Percentiles rank a stretch among this genome's conserved stretches.
Evolutionary conservation across 371 early-diverging fungal species (phyloP).

Genomic region (Actinomortierella wolfii): DNA sequence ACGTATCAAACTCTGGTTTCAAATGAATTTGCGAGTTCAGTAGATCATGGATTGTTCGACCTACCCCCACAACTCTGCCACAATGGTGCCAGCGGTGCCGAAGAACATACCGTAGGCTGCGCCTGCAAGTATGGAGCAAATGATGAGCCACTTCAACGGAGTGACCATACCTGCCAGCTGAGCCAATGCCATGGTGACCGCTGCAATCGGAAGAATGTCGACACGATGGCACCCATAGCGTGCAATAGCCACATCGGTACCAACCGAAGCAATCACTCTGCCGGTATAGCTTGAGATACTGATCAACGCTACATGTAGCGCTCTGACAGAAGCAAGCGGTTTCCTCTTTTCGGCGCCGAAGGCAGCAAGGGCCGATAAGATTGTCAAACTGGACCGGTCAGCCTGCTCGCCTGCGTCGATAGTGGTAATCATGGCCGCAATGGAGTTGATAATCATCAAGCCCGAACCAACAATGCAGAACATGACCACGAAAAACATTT

Average conservation of each 20-base stretch:
- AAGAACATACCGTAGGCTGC: constrained; percentile 40
- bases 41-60: too few relatives aligned
- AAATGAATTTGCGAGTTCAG: too few relatives aligned
- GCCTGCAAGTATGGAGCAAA: constrained; percentile 30
- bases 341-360: not conserved
- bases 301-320: constrained; percentile 27
- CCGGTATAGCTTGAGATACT: constrained; percentile 33
- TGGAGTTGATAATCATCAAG: constrained; percentile 43
- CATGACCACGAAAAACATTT: constrained; percentile 28
- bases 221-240: constrained; percentile 20
- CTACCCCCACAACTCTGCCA: constrained; percentile 38
- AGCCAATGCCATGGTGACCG: constrained; percentile 22
- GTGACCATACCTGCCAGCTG: constrained; percentile 32
- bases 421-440: constrained; percentile 29
- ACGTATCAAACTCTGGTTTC: too few relatives aligned
- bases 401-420: constrained; percentile 13
- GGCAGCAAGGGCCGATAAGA: not conserved
- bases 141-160: constrained; percentile 17
- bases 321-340: constrained; percentile 20
- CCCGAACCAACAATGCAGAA: constrained; percentile 31
- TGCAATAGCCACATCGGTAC: constrained; percentile 28
- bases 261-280: constrained; percentile 14
- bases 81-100: constrained; percentile 39
- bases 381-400: not conserved
- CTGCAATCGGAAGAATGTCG: constrained; percentile 19